phyloP scores from a whole-genome alignment of 805 yeast genomes.

The Metschnikowia gruessii region DNA sequence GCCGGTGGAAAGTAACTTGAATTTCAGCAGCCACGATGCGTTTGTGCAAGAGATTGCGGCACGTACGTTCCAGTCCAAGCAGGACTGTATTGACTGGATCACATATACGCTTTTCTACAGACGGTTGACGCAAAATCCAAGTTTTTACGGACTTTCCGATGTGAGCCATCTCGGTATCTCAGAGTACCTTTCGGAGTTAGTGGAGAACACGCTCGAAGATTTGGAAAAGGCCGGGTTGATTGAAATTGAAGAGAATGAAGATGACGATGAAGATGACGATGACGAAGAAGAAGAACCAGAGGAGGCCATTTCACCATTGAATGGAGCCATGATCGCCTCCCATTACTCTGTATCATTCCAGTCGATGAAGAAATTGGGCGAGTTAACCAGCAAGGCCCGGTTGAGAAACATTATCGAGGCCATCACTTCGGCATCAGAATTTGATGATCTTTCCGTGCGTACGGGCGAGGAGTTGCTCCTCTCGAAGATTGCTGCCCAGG shows the following conservation, averaged over 20 bases:
- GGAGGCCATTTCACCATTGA: slow-evolving; percentile 52
- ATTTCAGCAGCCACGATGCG: slow-evolving; percentile 57
- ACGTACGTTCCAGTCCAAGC: slow-evolving; percentile 60
- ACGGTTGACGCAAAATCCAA: slow-evolving; percentile 77
- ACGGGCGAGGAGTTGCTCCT: slow-evolving; percentile 53
- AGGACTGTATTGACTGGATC: slow-evolving; percentile 88
- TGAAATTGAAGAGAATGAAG: slow-evolving; percentile 47
- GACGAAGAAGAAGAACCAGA: slow-evolving; percentile 38
- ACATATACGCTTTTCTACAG: slow-evolving; percentile 82
- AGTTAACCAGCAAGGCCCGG: slow-evolving; percentile 54
- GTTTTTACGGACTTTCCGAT: slow-evolving; percentile 78
- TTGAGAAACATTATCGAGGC: slow-evolving; percentile 62
- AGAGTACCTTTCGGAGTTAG: slow-evolving; percentile 77
- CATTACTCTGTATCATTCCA: slow-evolving; percentile 63
- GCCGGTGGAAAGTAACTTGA: slow-evolving; percentile 80
- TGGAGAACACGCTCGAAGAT: slow-evolving; percentile 68
- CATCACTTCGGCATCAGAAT: slow-evolving; percentile 67
- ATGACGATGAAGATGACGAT: slow-evolving; percentile 27
- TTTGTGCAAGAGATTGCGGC: slow-evolving; percentile 73
- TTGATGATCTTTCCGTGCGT: slow-evolving; percentile 62
- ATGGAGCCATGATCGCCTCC: slow-evolving; percentile 72
- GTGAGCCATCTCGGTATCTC: slow-evolving; percentile 67
- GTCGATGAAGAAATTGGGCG: slow-evolving; percentile 62
- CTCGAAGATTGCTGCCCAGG: slow-evolving; percentile 47
- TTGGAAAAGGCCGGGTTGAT: slow-evolving; percentile 59